Percentiles rank a stretch among this genome's conserved stretches.
Evolutionary conservation across 2,329 filamentous ascomycete genomes (phyloP).

Genomic region (Pyrenophora tritici-repentis): DNA sequence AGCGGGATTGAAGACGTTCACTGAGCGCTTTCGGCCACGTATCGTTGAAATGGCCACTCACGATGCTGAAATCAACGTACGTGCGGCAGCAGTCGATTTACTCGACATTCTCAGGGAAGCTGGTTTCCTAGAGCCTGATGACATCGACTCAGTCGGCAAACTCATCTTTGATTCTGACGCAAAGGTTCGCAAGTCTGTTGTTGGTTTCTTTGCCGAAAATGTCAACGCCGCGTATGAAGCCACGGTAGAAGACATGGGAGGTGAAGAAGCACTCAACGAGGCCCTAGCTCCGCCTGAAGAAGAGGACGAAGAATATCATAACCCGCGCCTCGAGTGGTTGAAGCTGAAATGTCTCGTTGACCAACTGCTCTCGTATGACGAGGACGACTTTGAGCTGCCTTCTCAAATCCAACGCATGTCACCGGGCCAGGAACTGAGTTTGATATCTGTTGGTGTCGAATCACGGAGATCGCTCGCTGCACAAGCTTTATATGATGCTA

Average conservation of each 20-base stretch:
- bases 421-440: constrained; percentile 49
- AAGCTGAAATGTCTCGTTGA: constrained; percentile 90
- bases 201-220: constrained; percentile 87
- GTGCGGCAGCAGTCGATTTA: constrained; percentile 78
- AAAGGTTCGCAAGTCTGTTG: constrained; percentile 84
- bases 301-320: constrained; percentile 73
- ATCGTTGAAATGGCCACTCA: constrained; percentile 90
- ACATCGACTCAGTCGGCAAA: constrained; percentile 85
- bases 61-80: constrained; percentile 80
- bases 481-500: constrained; percentile 80
- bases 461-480: constrained; percentile 85
- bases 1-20: constrained; percentile 79
- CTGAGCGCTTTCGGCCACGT: constrained; percentile 84
- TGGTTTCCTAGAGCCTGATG: constrained; percentile 85
- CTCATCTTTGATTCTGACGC: constrained; percentile 88
- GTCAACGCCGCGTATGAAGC: constrained; percentile 80
- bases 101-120: constrained; percentile 81
- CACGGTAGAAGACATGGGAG: constrained; percentile 82
- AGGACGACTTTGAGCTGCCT: constrained; percentile 64
- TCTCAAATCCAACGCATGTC: constrained; percentile 54
- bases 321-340: constrained; percentile 82
- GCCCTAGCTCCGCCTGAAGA: constrained; percentile 71
- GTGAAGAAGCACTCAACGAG: constrained; percentile 76
- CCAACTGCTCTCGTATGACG: constrained; percentile 79
- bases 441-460: constrained; percentile 68